Conservation (phyloP, 345 rosid species). For the Aquilaria malaccensis region DNA sequence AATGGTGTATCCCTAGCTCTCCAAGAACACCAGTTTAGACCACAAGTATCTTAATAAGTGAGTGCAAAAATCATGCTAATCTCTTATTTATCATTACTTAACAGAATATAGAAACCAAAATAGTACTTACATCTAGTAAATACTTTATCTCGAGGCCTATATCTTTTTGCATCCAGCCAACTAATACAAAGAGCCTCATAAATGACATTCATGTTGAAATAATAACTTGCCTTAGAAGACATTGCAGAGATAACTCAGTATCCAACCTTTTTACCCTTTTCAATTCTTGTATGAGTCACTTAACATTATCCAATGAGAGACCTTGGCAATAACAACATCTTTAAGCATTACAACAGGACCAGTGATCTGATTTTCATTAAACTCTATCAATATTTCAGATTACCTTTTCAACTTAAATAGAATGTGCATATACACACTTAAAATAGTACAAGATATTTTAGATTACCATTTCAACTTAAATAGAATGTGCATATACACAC, state of each 20-base stretch:
- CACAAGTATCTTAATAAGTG: slow-evolving; percentile 1
- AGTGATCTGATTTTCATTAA: slow-evolving; percentile 5
- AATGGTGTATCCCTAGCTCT: background rate
- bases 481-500: background rate
- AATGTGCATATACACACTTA: background rate
- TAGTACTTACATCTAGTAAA: background rate
- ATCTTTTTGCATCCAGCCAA: slow-evolving; percentile 9
- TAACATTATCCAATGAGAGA: too few species aligned
- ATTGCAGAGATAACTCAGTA: too few species aligned
- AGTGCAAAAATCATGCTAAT: slow-evolving; percentile 6
- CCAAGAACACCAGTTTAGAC: background rate
- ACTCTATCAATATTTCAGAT: background rate
- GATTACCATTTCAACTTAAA: slow-evolving; percentile 11
- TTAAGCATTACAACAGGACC: too few species aligned
- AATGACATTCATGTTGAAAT: background rate
- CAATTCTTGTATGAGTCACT: too few species aligned
- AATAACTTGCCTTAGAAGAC: background rate
- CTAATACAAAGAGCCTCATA: background rate
- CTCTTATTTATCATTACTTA: background rate
- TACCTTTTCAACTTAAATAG: too few species aligned
- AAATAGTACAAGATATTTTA: background rate
- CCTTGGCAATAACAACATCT: too few species aligned
- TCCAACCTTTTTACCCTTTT: too few species aligned
- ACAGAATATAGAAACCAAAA: background rate
- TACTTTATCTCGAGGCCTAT: background rate